Conservation (phyloP, 495 filamentous ascomycete genomes). For the Penicillium macrosclerotiorum region DNA sequence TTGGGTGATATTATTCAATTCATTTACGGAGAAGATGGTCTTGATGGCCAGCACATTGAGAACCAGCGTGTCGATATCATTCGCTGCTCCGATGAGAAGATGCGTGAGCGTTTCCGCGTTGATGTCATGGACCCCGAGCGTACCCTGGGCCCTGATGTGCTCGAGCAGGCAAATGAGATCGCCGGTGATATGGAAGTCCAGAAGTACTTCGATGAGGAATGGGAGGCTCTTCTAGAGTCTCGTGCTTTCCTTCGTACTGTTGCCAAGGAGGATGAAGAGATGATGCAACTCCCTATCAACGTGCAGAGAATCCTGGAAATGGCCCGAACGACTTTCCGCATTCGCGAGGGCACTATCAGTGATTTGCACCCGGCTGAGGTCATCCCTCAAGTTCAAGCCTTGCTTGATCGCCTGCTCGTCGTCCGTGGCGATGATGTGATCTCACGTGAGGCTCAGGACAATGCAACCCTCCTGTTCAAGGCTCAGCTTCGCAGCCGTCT, state of each 20-base stretch:
- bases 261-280: slow-evolving; percentile 67
- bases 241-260: slow-evolving; percentile 72
- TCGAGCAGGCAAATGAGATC: slow-evolving; percentile 87
- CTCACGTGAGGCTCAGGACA: slow-evolving; percentile 81
- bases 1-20: slow-evolving; percentile 97
- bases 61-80: slow-evolving; percentile 86
- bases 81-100: slow-evolving; percentile 65
- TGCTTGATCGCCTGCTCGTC: slow-evolving; percentile 75
- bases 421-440: slow-evolving; percentile 81
- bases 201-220: slow-evolving; percentile 82
- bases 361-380: slow-evolving; percentile 89
- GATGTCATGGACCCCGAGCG: slow-evolving; percentile 89
- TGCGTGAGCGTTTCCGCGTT: slow-evolving; percentile 79
- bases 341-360: slow-evolving; percentile 78
- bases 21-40: slow-evolving; percentile 94
- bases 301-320: slow-evolving; percentile 85
- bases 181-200: slow-evolving; percentile 83
- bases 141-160: slow-evolving; percentile 57
- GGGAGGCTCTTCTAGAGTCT: slow-evolving; percentile 70
- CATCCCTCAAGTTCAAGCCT: slow-evolving; percentile 71
- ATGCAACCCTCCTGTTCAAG: slow-evolving; percentile 87
- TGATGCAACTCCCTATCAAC: slow-evolving; percentile 89
- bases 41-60: slow-evolving; percentile 88
- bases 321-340: slow-evolving; percentile 84
- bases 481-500: slow-evolving; percentile 84